phyloP scores from a whole-genome alignment of 1,139 yeast species.

The Hemisphaericaspora subhashii region DNA sequence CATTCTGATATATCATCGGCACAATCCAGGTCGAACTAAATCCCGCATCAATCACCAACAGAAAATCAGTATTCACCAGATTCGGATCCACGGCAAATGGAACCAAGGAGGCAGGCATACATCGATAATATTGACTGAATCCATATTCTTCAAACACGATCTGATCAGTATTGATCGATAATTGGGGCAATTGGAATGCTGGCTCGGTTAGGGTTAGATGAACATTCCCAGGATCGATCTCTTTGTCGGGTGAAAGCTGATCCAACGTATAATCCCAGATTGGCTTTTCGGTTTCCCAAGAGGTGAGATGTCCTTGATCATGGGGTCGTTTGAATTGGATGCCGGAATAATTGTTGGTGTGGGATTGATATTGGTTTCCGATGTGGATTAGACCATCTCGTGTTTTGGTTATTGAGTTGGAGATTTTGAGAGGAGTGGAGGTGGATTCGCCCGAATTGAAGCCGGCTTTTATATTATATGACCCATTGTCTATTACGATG shows the following conservation, averaged over 20 bases:
- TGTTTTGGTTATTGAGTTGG: slow-evolving; percentile 73
- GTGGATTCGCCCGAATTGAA: slow-evolving; percentile 29
- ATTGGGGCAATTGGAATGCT: slow-evolving; percentile 78
- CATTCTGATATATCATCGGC: slow-evolving; percentile 79
- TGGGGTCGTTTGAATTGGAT: slow-evolving; percentile 76
- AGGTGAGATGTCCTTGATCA: slow-evolving; percentile 83
- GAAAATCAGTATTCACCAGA: slow-evolving; percentile 52
- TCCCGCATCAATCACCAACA: slow-evolving; percentile 84
- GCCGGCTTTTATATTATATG: slow-evolving; percentile 81
- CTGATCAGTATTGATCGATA: slow-evolving; percentile 86
- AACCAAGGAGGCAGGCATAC: slow-evolving; percentile 63
- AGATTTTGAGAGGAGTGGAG: slow-evolving; percentile 48
- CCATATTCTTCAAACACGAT: slow-evolving; percentile 93
- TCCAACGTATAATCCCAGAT: slow-evolving; percentile 80
- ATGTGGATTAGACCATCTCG: slow-evolving; percentile 73
- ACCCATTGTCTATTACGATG: slow-evolving; percentile 79
- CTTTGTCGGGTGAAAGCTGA: slow-evolving; percentile 32
- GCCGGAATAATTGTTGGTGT: slow-evolving; percentile 74
- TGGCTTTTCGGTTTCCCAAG: slow-evolving; percentile 92
- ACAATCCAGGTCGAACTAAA: slow-evolving; percentile 84
- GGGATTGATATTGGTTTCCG: slow-evolving; percentile 64
- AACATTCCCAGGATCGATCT: slow-evolving; percentile 45
- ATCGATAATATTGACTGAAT: slow-evolving; percentile 63
- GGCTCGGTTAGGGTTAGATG: slow-evolving; percentile 70
- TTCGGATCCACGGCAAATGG: slow-evolving; percentile 54